Base-by-base conservation (phyloP, 2,329 filamentous ascomycete species). In the Penicillium sp. region DNA sequence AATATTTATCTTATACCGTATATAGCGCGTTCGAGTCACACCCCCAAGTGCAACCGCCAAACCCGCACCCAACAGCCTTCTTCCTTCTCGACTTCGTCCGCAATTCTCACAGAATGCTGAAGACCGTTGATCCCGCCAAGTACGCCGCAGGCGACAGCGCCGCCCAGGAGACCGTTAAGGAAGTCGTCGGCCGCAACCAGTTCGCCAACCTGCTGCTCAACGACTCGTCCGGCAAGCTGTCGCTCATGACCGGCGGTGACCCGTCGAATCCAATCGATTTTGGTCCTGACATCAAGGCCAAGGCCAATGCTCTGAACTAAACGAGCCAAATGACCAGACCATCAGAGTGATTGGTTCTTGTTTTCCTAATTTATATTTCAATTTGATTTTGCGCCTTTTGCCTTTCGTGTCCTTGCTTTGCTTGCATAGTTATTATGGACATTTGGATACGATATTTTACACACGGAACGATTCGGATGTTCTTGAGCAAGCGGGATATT, bases 61-160 rank as follows among this genome's bases (percentile, higher is more conserved):
- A 52, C 56, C 55, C 65, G 11, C 57, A 70, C 54, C 65, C 70
- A 23, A 66, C 71, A 8, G 41, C 68, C 27, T 67, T 69, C 56
- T 88, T 88, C 68, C 77, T 87, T 54, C 72, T 86, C 40, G 84
- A 90, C 72, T 89, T 90, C 67, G 73, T 89, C 51, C 85, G 85
- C 51, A 88, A 89, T 70, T 82, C 89, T 56, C 86, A 89, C 70
- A 85, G 55, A 26, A 50, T 58, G 37, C 58, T 73, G 2, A 54
- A 63, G 42, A 31, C 35, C 8, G 56, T 72, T 37, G 66, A 73
- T 50, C 15, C 55, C 14, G 43, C 58, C 2, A 67, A 69, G 45
- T 64, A 67, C 51, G 60, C 56, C 8, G 53, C 60, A 0, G 65
- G 65, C 11, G 68, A 70, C 52, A 43, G 22, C 4, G 41, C 41